Conservation (phyloP, 352 stramenopile genomes). For the Phytophthora sojae region DNA sequence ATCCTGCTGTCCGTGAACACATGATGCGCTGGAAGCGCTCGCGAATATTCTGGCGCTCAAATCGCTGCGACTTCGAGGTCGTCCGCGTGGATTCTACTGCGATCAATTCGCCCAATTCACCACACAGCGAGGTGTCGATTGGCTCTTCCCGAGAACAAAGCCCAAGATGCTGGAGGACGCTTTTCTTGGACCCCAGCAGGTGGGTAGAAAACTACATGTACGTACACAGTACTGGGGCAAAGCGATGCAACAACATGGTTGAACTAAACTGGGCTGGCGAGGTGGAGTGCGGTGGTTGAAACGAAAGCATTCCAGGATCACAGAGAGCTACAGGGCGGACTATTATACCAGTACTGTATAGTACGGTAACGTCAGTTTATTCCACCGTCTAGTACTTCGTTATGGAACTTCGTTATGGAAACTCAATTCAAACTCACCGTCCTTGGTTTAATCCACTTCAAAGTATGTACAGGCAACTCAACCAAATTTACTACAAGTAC, state of each 20-base stretch:
- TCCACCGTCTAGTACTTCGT: no score
- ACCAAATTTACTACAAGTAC: no score
- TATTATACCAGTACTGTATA: no score
- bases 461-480: no score
- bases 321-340: no score
- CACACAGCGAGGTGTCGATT: neutral
- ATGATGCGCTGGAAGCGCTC: neutral
- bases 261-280: neutral
- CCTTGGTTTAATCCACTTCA: no score
- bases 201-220: slow-evolving; percentile 1
- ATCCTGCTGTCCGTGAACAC: neutral
- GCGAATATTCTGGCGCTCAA: neutral
- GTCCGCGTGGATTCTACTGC: neutral
- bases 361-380: no score
- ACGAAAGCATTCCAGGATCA: neutral
- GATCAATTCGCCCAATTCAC: neutral
- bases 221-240: neutral
- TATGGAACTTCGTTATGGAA: no score
- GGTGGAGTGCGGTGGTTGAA: slow-evolving; percentile 7
- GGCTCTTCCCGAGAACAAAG: slow-evolving; percentile 2
- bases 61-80: no score
- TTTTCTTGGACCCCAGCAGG: neutral
- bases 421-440: no score
- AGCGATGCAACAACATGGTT: neutral
- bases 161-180: slow-evolving; percentile 8